Conservation (phyloP, 768 basidiomycete species). For the Boletus edulis region DNA sequence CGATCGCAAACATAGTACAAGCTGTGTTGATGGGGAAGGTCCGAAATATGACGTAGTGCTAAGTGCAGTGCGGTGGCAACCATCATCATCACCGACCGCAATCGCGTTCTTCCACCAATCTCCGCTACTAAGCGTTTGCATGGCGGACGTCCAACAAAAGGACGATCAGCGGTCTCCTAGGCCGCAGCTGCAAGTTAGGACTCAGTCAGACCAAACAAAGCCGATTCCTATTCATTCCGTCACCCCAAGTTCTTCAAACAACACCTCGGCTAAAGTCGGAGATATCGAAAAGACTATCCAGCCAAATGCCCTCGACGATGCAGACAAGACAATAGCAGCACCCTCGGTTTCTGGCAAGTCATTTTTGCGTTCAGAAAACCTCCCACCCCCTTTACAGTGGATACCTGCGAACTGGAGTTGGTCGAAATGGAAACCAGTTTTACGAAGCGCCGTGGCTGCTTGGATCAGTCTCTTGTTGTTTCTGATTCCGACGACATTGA, state of each 20-base stretch:
- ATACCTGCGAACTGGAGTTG: constrained; percentile 54
- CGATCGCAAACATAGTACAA: too few species aligned
- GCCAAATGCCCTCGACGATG: neutral
- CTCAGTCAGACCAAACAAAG: neutral
- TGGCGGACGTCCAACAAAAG: constrained; percentile 7
- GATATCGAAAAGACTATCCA: neutral
- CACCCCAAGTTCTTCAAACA: neutral
- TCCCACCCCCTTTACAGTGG: constrained; percentile 47
- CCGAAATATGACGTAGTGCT: too few species aligned
- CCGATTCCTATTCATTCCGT: neutral
- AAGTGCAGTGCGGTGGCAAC: too few species aligned
- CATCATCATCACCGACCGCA: too few species aligned
- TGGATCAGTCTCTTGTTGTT: constrained; percentile 63
- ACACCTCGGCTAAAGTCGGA: neutral
- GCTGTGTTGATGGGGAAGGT: too few species aligned
- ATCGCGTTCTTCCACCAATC: too few species aligned
- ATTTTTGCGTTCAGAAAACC: neutral
- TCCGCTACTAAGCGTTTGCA: neutral
- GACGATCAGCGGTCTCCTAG: neutral
- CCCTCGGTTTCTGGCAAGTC: neutral
- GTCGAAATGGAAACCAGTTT: constrained; percentile 58
- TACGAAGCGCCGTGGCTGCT: constrained; percentile 59
- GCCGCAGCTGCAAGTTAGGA: constrained; percentile 10
- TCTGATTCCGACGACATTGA: constrained; percentile 48
- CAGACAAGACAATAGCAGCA: neutral